Evolutionary conservation across 2,329 filamentous ascomycete genomes (phyloP).

Genomic region (Domatiomyces globalis): DNA sequence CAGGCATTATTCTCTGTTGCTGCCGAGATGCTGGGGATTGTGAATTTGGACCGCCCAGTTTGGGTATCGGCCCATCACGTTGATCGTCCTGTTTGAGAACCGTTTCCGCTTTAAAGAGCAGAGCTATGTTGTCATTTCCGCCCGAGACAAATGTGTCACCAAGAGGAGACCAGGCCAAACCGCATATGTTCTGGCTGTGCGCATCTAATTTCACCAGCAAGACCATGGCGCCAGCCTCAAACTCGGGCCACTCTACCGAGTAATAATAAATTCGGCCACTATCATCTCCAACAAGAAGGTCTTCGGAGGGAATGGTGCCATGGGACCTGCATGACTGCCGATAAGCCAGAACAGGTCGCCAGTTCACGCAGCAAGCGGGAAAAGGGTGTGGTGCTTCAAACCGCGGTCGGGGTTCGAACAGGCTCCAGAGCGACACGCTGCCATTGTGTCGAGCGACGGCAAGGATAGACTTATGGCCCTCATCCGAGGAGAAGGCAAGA

Average conservation of each 20-base stretch:
- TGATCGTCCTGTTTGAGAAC: conserved; percentile 30
- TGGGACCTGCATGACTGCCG: conserved; percentile 36
- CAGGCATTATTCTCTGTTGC: background rate
- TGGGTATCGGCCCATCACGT: conserved; percentile 1
- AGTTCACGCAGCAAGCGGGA: conserved; percentile 66
- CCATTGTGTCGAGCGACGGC: conserved; percentile 73
- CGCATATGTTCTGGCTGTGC: conserved; percentile 83
- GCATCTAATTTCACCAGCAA: conserved; percentile 62
- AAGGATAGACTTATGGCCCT: conserved; percentile 64
- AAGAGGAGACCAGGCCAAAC: conserved; percentile 71
- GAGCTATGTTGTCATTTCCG: conserved; percentile 83
- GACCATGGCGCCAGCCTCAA: conserved; percentile 49
- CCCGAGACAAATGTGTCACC: conserved; percentile 71
- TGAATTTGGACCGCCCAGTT: background rate
- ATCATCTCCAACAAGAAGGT: conserved; percentile 77
- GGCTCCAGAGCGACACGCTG: conserved; percentile 61
- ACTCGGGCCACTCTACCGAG: conserved; percentile 63
- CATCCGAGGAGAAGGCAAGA: conserved; percentile 71
- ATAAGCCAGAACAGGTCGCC: conserved; percentile 50
- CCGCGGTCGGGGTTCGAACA: conserved; percentile 49
- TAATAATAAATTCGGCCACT: conserved; percentile 75
- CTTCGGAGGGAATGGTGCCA: conserved; percentile 50
- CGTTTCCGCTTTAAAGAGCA: conserved; percentile 57
- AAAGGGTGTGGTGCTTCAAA: conserved; percentile 61
- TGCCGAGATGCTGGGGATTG: background rate